phyloP scores from a whole-genome alignment of 108 stramenopile genomes.

The Cyclotella kingstonii region DNA sequence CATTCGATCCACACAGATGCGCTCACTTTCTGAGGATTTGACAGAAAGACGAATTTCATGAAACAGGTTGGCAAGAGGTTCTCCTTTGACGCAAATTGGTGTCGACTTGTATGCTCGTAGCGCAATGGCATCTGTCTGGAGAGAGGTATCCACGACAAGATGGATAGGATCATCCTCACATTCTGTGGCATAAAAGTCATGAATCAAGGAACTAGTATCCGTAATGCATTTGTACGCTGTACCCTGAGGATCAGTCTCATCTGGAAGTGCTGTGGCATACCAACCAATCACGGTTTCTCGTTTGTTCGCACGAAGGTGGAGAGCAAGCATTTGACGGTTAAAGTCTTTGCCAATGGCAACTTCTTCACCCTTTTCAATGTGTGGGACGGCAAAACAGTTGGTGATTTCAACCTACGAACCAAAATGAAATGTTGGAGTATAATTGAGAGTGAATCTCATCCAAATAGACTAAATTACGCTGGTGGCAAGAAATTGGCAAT shows the following conservation, averaged over 20 bases:
- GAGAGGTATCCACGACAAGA: slow-evolving; percentile 84
- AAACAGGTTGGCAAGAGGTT: slow-evolving; percentile 88
- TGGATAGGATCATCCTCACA: slow-evolving; percentile 89
- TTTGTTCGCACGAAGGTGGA: slow-evolving; percentile 74
- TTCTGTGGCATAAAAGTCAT: slow-evolving; percentile 94
- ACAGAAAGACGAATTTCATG: slow-evolving; percentile 82
- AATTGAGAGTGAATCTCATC: no score
- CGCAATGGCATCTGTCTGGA: slow-evolving; percentile 64
- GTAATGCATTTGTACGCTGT: slow-evolving; percentile 58
- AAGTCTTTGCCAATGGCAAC: slow-evolving; percentile 97
- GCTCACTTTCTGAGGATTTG: slow-evolving; percentile 78
- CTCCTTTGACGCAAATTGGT: slow-evolving; percentile 73
- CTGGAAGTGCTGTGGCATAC: slow-evolving; percentile 85
- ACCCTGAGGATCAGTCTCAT: slow-evolving; percentile 23
- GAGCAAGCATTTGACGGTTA: slow-evolving; percentile 84
- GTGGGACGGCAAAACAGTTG: slow-evolving; percentile 95
- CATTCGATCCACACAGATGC: slow-evolving; percentile 90
- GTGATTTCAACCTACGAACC: slow-evolving; percentile 91
- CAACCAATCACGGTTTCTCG: slow-evolving; percentile 96
- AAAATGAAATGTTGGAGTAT: no score
- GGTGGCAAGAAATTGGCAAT: no score
- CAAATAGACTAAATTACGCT: no score
- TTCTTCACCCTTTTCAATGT: slow-evolving; percentile 87
- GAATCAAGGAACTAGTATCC: slow-evolving; percentile 92
- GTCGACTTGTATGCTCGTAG: slow-evolving; percentile 78